Evolutionary conservation across 441 rosid genomes (phyloP).

Genomic region (Melastoma candidum): DNA sequence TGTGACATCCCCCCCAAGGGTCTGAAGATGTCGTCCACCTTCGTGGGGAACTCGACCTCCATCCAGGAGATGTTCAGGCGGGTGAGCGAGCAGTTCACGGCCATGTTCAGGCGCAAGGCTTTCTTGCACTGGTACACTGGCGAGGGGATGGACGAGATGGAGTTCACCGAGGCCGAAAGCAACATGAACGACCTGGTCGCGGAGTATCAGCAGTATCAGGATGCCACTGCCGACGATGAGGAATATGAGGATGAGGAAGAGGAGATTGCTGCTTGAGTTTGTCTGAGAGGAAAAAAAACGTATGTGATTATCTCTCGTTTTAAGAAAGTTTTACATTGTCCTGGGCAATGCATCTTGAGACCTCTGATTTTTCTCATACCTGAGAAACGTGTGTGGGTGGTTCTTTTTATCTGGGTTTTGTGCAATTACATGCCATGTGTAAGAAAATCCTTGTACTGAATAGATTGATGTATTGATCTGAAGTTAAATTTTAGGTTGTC

Average conservation of each 20-base stretch:
- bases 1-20: slow-evolving; percentile 9
- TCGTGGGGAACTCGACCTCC: slow-evolving; percentile 7
- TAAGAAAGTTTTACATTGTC: no score
- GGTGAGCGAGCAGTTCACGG: slow-evolving; percentile 10
- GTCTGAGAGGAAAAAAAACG: no score
- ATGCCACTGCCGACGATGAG: slow-evolving; percentile 8
- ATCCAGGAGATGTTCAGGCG: slow-evolving; percentile 13
- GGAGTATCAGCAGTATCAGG: slow-evolving; percentile 11
- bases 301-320: no score
- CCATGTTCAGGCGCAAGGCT: slow-evolving; percentile 11
- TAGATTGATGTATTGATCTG: no score
- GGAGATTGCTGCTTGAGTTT: not conserved
- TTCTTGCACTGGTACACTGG: slow-evolving; percentile 11
- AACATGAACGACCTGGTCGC: slow-evolving; percentile 11
- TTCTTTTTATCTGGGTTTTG: no score
- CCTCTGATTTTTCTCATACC: no score
- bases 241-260: slow-evolving; percentile 9
- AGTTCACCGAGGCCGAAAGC: slow-evolving; percentile 11
- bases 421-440: no score
- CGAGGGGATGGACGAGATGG: slow-evolving; percentile 12
- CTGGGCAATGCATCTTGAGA: no score
- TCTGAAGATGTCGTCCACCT: slow-evolving; percentile 8
- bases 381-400: no score
- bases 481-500: no score
- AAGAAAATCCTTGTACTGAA: no score